Evolutionary conservation across 2,329 filamentous ascomycete genomes (phyloP).

Genomic region (Thelonectria olida): DNA sequence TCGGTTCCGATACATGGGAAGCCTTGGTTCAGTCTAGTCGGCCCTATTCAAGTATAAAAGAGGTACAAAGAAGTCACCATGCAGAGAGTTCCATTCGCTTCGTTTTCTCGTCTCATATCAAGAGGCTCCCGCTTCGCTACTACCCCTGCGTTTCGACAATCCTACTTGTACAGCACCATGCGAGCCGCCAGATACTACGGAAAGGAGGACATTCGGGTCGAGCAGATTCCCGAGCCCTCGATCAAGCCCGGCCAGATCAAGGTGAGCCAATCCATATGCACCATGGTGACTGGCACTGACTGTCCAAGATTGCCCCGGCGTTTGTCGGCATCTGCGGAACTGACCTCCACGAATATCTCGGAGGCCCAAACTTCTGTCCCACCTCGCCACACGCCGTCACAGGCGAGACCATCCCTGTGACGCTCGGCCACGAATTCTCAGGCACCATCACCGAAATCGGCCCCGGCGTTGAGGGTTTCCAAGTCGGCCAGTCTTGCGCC

Average conservation of each 20-base stretch:
- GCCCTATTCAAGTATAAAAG: not conserved
- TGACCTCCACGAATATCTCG: conserved; percentile 33
- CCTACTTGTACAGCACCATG: conserved; percentile 47
- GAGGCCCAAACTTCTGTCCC: conserved; percentile 46
- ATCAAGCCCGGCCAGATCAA: conserved; percentile 61
- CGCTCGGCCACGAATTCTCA: conserved; percentile 72
- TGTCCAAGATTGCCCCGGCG: not conserved
- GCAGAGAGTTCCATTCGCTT: not conserved
- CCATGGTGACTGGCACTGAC: conserved; percentile 46
- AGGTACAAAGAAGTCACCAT: not conserved
- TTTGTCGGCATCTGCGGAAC: conserved; percentile 40
- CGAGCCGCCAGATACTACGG: conserved; percentile 64
- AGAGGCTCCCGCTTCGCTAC: not conserved
- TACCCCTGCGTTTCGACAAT: not conserved
- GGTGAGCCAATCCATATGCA: conserved; percentile 47
- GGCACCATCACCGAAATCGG: conserved; percentile 69
- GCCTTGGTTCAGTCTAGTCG: not conserved
- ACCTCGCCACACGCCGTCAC: conserved; percentile 69
- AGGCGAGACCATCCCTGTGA: conserved; percentile 64
- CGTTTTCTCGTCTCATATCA: not conserved
- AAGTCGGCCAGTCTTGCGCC: conserved; percentile 65
- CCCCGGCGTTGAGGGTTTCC: conserved; percentile 54
- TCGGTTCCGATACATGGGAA: not conserved
- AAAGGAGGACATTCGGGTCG: conserved; percentile 63
- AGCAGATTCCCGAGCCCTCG: conserved; percentile 56